Evolutionary conservation across 1,139 yeast genomes (phyloP), one percentile per base, ranked within the genome.

Genomic region (Martiniozyma asiatica): DNA sequence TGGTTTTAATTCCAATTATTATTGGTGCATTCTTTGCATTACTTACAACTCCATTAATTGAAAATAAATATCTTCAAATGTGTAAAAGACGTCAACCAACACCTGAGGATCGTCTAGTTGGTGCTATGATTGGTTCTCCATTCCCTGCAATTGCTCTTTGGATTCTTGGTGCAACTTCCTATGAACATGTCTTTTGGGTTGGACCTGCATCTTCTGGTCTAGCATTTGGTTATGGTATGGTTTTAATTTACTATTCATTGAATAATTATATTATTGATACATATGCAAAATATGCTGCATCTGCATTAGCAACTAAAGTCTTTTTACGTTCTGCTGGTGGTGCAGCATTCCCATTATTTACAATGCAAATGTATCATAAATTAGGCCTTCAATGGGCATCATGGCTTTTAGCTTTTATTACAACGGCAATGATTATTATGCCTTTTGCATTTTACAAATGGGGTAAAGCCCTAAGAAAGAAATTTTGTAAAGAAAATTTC

Each of bases 151-250:
- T 80, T 50, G 80, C 94, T 0, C 60, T 84, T 35, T 84, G 85
- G 62, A 81, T 84, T 43, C 62, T 84, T 33, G 96, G 95, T 50
- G 94, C 94, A 13, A 84, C 95, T 4, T 73, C 93, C 0, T 73
- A 67, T 45, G 69, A 78, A 42, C 76, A 73, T 42, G 67, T 84
- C 40, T 75, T 82, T 37, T 84, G 95, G 94, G 94, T 85, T 24
- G 95, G 94, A 16, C 95, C 95, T 11, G 92, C 94, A 6, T 79
- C 93, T 16, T 68, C 93, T 2, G 95, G 95, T 39, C 55, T 84
- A 29, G 82, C 92, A 0, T 82, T 82, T 52, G 95, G 95, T 21
- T 82, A 71, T 48, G 95, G 95, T 38, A 81, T 84, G 94, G 94
- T 82, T 34, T 62, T 84, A 47, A 75, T 82, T 48, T 84, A 82